Percentiles rank a stretch among this genome's conserved stretches.
These are phyloP conservation scores for Pichia cactophila DNA, from an alignment of 1,139 yeast species.

Conservation along the genomic window DNA sequence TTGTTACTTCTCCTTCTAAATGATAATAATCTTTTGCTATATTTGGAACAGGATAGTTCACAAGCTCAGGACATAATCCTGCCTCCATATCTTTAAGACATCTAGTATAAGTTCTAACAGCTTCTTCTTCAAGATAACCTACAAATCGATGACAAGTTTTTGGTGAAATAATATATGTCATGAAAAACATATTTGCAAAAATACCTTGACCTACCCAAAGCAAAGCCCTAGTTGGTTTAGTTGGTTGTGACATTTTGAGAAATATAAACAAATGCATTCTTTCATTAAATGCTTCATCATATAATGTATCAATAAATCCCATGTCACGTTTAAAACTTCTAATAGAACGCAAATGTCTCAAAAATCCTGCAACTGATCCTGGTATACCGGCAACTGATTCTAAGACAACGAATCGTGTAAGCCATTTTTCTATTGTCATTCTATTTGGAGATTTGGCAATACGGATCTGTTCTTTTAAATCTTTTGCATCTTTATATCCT, in stretches of 20 bases:
- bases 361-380: conserved; percentile 67
- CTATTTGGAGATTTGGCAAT: conserved; percentile 27
- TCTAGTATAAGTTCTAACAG: conserved; percentile 64
- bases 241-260: conserved; percentile 58
- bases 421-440: conserved; percentile 62
- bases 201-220: conserved; percentile 66
- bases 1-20: conserved; percentile 42
- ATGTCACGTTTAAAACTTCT: conserved; percentile 57
- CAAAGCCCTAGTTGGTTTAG: conserved; percentile 48
- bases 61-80: conserved; percentile 46
- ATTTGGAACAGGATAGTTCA: conserved; percentile 39
- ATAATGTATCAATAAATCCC: conserved; percentile 69
- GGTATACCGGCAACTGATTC: conserved; percentile 78
- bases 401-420: conserved; percentile 58
- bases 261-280: conserved; percentile 71
- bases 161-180: conserved; percentile 53
- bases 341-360: conserved; percentile 57
- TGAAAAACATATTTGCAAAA: conserved; percentile 59
- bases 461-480: conserved; percentile 21
- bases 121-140: conserved; percentile 75
- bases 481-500: conserved; percentile 51
- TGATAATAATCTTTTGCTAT: conserved; percentile 63
- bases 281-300: conserved; percentile 75
- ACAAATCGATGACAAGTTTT: conserved; percentile 68
- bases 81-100: conserved; percentile 46